These are phyloP conservation scores for Gastrodia elata DNA, from an alignment of 106 monocot genomes.

Conservation along the genomic window DNA sequence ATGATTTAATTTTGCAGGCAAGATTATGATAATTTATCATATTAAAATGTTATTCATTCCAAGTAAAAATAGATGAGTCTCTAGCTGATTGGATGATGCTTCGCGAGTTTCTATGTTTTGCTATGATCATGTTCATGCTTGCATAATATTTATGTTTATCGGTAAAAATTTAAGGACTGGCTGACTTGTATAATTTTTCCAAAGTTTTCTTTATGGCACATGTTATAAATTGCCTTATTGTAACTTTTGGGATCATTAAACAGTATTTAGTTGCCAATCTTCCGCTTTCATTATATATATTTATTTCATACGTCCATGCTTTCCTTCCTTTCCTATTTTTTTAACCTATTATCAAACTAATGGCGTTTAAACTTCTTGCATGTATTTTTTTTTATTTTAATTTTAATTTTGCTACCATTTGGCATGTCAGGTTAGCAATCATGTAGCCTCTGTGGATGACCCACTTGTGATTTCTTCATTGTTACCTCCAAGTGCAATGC, in stretches of 20 bases:
- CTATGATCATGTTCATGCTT: background rate
- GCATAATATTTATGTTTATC: background rate
- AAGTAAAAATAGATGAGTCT: background rate
- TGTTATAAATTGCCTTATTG: background rate
- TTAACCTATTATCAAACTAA: background rate
- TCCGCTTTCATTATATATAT: background rate
- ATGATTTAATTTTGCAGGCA: background rate
- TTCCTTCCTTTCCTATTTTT: background rate
- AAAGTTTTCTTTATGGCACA: background rate
- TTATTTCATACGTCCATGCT: background rate
- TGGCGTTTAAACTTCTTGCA: background rate
- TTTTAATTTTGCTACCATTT: background rate
- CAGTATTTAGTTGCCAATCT: background rate
- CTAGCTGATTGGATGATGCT: background rate
- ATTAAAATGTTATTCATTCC: background rate
- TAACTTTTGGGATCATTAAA: background rate
- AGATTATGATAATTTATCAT: background rate
- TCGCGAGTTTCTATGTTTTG: background rate
- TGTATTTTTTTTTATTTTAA: conserved; percentile 1
- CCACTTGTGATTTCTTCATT: conserved; percentile 87
- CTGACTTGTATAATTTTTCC: background rate
- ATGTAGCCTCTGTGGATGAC: conserved; percentile 88
- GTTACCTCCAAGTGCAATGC: conserved; percentile 66
- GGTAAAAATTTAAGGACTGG: background rate
- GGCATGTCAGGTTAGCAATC: conserved; percentile 71